Base-by-base conservation (phyloP, 176 grass and related monocot genomes). In the Dendrocalamus sinicus region DNA sequence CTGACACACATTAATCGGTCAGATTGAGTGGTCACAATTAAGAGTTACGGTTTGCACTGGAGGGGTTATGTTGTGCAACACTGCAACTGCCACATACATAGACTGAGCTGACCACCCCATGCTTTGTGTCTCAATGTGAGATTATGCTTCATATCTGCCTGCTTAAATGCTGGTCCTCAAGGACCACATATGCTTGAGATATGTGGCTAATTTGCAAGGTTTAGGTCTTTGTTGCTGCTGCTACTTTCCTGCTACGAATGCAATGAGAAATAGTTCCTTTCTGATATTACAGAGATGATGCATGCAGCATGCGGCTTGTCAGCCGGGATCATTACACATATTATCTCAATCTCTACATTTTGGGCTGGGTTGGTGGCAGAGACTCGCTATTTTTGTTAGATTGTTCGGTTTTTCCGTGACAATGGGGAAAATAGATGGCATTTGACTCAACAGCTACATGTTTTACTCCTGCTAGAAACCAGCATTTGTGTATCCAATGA, bases 91-190 rank as follows among this genome's bases (percentile, higher is more conserved):
- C 72, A 88, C 86, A 28, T 19, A 54, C 32, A 28, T n/a, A 20
- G 61, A 32, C 51, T 15, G 80, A 69, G 9, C 53, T 45, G 39
- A 43, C 71, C n/a, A 69, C 63, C 76, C 83, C 43, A 74, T 53
- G 76, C 44, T 20, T 64, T 39, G 59, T 14, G 60, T 64, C 72
- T 86, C 26, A 37, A 55, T 75, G 57, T n/a, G 59, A 13, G 48
- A 41, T 70, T 52, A 75, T 28, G 60, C 63, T 80, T 13, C 70
- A 63, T 60, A 75, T 40, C 53, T 24, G 63, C 63, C 48, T 63
- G 84, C 39, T 65, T 86, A 72, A 86, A 81, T 77, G 51, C 12
- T 70, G 52, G 77, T 61, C 71, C n/a, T 78, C 41, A 61, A 58
- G 41, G 37, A 64, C 16, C 66, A 44, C 70, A 71, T 24, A 44